Conservation (phyloP, 148 eudicot species). For the Simmondsia chinensis region DNA sequence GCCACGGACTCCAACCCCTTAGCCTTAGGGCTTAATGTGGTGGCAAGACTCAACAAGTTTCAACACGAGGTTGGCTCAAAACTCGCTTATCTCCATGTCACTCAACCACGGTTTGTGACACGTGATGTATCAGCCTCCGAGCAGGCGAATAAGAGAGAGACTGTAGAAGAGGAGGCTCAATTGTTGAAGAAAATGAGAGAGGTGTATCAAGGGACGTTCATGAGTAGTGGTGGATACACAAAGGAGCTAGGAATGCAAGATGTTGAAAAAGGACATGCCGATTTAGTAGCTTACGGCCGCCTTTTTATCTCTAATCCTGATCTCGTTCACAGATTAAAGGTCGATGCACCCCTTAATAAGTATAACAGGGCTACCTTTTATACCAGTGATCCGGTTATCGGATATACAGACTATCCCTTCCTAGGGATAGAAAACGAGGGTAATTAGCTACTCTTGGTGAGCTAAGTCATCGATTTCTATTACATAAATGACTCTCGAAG, state of each 20-base stretch:
- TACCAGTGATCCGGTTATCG: slow-evolving; percentile 12
- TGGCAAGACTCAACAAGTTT: not conserved
- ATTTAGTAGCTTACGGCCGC: slow-evolving; percentile 11
- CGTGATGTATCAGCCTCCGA: slow-evolving; percentile 5
- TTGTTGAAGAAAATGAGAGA: not conserved
- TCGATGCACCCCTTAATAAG: slow-evolving; percentile 9
- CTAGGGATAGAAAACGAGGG: not conserved
- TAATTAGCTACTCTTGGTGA: no score
- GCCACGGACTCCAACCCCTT: slow-evolving; percentile 8
- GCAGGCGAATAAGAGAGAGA: slow-evolving; percentile 20
- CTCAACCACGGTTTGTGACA: not conserved
- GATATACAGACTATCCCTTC: slow-evolving; percentile 19
- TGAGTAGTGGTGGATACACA: slow-evolving; percentile 8
- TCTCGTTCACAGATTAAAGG: slow-evolving; percentile 11
- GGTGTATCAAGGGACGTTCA: slow-evolving; percentile 10
- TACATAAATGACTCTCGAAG: no score
- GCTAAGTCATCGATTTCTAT: no score
- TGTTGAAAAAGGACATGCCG: slow-evolving; percentile 9
- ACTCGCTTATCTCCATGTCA: not conserved
- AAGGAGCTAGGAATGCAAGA: slow-evolving; percentile 8
- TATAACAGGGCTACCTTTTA: slow-evolving; percentile 14
- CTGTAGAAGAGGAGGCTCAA: not conserved
- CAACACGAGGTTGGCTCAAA: not conserved
- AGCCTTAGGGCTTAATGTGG: slow-evolving; percentile 5
- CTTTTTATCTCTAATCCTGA: slow-evolving; percentile 19